Conservation (phyloP, 1,139 yeast genomes). For the Groenewaldozyma sp. region DNA sequence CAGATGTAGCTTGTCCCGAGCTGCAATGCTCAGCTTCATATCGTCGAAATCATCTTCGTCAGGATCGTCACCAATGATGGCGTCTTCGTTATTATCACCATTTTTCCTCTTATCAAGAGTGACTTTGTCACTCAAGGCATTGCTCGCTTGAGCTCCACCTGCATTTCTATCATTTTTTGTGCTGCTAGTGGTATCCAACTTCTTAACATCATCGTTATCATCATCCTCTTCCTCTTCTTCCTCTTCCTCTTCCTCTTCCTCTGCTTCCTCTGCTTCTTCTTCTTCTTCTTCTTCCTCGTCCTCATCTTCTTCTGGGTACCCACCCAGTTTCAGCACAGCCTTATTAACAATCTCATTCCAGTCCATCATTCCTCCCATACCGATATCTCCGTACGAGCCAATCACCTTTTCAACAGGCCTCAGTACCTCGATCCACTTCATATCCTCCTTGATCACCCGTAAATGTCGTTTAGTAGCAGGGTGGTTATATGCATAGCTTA, state of each 20-base stretch:
- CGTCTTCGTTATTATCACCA: no score
- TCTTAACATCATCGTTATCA: constrained; percentile 27
- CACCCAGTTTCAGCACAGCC: constrained; percentile 75
- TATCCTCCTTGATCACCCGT: constrained; percentile 65
- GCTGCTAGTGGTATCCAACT: constrained; percentile 4
- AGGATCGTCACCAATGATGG: no score
- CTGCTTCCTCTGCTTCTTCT: constrained; percentile 34
- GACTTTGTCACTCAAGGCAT: not conserved
- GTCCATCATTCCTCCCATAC: constrained; percentile 96
- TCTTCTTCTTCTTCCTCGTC: constrained; percentile 63
- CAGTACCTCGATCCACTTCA: constrained; percentile 84
- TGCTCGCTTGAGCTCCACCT: no score
- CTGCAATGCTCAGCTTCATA: constrained; percentile 8
- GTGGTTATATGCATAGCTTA: constrained; percentile 79
- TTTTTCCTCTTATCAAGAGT: not conserved
- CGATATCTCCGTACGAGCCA: constrained; percentile 89
- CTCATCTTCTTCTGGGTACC: constrained; percentile 81
- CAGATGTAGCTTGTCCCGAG: constrained; percentile 9
- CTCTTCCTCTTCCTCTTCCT: constrained; percentile 32
- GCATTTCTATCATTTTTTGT: no score
- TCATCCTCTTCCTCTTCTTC: constrained; percentile 34
- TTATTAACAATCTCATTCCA: constrained; percentile 88
- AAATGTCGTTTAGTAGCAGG: constrained; percentile 79
- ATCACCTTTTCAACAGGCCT: constrained; percentile 91
- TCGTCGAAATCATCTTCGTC: constrained; percentile 1